Base-by-base conservation (phyloP, 345 rosid species). In the Citrus reticulata region DNA sequence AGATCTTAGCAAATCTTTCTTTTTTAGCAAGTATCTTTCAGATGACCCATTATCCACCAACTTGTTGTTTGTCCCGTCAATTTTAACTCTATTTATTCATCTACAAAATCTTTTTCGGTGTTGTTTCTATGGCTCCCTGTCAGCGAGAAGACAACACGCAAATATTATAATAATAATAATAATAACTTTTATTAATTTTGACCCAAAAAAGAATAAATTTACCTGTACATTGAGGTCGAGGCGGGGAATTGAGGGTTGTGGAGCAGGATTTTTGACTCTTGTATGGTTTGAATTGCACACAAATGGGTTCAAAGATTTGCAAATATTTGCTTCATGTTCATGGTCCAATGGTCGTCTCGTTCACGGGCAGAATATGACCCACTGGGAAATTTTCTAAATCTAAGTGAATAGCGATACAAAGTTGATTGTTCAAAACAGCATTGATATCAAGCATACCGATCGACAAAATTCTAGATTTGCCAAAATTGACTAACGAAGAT, bases 1-100 rank as follows among this genome's bases (percentile, higher is more conserved):
- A 87, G 87, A 87, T 87, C 86, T 87, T 81, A 62, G 81, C 83
- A 87, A 80, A 87, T 87, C 89, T 83, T 79, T 78, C 51, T 42
- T 39, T 61, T 58, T 75, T 16, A 37, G 80, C 30, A 46, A 58
- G 22, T 54, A 54, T 54, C 58, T 29, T 69, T 37, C 68, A 34
- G 46, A 35, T 22, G 72, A 20, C n/a, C 22, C 42, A 17, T 34
- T 27, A 10, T 46, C 30, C 2, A 24, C 84, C 89, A 82, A 77
- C 85, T 60, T 82, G 84, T 72, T 76, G 69, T 29, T 72, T 73
- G 87, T 86, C 85, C 68, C 24, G 76, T 81, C 86, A 79, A 70
- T 40, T 65, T 65, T 63, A 30, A 63, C 3, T 29, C 17, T 5
- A 61, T 11, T 27, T 9, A 9, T 59, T 20, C 27, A 27, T 10